Percentiles rank a stretch among this genome's conserved stretches.
phyloP scores from a whole-genome alignment of 441 rosid genomes.

The Macaranga tanarius region DNA sequence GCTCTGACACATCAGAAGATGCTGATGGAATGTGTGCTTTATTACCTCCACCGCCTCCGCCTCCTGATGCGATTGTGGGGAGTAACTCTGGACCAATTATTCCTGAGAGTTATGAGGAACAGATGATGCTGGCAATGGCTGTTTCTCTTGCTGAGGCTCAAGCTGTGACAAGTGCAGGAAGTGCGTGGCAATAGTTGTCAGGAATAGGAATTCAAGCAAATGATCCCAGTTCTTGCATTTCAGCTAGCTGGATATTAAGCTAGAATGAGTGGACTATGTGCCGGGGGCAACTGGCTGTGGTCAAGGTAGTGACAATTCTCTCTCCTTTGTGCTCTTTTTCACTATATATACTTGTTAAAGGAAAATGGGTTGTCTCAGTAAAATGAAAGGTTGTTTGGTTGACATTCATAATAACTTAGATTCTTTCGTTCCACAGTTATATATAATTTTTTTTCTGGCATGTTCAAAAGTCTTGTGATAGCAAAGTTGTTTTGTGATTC shows the following conservation, averaged over 20 bases:
- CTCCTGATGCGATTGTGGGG: conserved; percentile 32
- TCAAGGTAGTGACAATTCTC: conserved; percentile 30
- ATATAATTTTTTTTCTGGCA: neutral
- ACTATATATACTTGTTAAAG: conserved; percentile 27
- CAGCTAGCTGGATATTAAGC: conserved; percentile 20
- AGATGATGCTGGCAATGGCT: conserved; percentile 97
- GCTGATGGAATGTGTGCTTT: conserved; percentile 31
- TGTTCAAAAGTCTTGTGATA: conserved; percentile 1
- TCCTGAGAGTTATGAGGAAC: conserved; percentile 92
- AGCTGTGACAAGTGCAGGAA: conserved; percentile 46
- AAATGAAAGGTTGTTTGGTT: conserved; percentile 35
- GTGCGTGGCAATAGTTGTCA: conserved; percentile 64
- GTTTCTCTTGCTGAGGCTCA: conserved; percentile 86
- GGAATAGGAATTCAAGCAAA: conserved; percentile 18
- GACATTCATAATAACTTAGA: conserved; percentile 20
- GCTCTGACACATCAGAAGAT: conserved; percentile 54
- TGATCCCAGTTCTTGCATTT: conserved; percentile 25
- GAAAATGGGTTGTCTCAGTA: conserved; percentile 24
- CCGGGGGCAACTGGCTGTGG: conserved; percentile 21
- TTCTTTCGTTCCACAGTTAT: conserved; percentile 12
- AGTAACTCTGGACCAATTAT: conserved; percentile 44
- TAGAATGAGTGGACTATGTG: conserved; percentile 18
- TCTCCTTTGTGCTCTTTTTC: conserved; percentile 21
- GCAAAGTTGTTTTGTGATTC: neutral
- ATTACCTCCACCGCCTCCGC: conserved; percentile 24